These are phyloP conservation scores for Microcera coccophila DNA, from an alignment of 2,329 filamentous ascomycete genomes.

Conservation along the genomic window DNA sequence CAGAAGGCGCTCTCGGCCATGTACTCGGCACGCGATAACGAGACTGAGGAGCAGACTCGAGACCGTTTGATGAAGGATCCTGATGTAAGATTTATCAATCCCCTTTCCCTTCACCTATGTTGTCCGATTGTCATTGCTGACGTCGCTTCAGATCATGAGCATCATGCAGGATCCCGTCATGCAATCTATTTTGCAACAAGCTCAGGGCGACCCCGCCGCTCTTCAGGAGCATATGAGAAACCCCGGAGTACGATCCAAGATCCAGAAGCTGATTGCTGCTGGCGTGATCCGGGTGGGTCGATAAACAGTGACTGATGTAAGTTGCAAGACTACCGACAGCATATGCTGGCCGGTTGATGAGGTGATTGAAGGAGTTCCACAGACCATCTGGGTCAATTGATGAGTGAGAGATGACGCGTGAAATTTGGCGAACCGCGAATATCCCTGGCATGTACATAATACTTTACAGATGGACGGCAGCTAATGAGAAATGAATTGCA, in stretches of 20 bases:
- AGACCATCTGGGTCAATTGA: constrained; percentile 8
- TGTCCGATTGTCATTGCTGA: constrained; percentile 22
- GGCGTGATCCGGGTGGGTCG: constrained; percentile 80
- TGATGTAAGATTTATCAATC: constrained; percentile 58
- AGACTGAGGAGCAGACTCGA: constrained; percentile 93
- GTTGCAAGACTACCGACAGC: constrained; percentile 7
- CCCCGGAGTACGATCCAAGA: constrained; percentile 75
- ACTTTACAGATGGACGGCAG: constrained; percentile 20
- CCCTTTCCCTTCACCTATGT: not conserved
- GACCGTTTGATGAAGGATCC: constrained; percentile 87
- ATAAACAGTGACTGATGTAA: constrained; percentile 22
- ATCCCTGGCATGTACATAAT: constrained; percentile 29
- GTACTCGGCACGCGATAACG: constrained; percentile 85
- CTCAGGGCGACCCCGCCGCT: constrained; percentile 86
- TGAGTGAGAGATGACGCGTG: constrained; percentile 21
- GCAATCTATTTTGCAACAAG: constrained; percentile 96
- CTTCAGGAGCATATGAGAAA: constrained; percentile 98
- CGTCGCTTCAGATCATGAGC: constrained; percentile 62
- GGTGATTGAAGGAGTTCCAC: constrained; percentile 14
- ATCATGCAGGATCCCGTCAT: constrained; percentile 96
- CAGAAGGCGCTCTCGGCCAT: constrained; percentile 89
- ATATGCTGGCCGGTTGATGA: not conserved
- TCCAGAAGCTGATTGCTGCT: constrained; percentile 90
- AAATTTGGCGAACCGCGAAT: constrained; percentile 16
- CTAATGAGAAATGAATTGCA: constrained; percentile 29